Evolutionary conservation across 2,329 filamentous ascomycete species (phyloP), one percentile per base, ranked within the genome.

Genomic region (Xylaria sp.): DNA sequence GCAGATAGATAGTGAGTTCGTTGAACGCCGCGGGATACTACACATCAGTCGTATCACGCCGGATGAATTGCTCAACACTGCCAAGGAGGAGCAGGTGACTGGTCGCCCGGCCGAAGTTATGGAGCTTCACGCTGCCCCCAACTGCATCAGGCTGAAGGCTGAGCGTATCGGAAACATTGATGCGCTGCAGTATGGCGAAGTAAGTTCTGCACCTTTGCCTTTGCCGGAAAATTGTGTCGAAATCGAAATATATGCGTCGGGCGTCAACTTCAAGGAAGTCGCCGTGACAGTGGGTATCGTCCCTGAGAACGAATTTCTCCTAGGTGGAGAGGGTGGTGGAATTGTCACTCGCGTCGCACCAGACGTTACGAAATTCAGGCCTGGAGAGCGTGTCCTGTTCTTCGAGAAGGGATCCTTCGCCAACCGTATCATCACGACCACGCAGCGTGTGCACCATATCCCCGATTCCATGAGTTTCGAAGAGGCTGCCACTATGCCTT

Each of bases 221-320:
- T 10, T 35, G 32, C 32, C 32, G 10, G 5, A 5, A 5, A 35
- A 35, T 10, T 35, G 32, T 35, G 32, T 35, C 32, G 32, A 35
- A 10, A 35, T 35, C 32, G 32, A 35, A 35, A 35, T 35, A 5
- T 35, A 35, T 10, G 32, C 32, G 5, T 35, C 32, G n/a, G 82
- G 80, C 13, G 62, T 83, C 3, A 83, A 83, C 54, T 81, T 80
- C 69, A 76, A 76, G 23, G 81, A 83, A 66, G 75, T 81, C 0
- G 72, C 80, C 1, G 74, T 73, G 3, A 75, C 76, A 0, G 70
- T 76, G 69, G 72, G 73, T 1, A 71, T 75, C 12, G 69, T 76
- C 0, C 71, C 73, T 1, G 70, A 74, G 25, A 44, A 76, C 12
- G 71, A 75, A 25, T 57, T 67, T 23, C 60, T 8, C 0, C 5